A percentile compares a stretch with the other conserved stretches of the same genome.
These are phyloP conservation scores for Centrapalus pauciflorus DNA, from an alignment of 129 eudicot genomes.

Conservation along the genomic window DNA sequence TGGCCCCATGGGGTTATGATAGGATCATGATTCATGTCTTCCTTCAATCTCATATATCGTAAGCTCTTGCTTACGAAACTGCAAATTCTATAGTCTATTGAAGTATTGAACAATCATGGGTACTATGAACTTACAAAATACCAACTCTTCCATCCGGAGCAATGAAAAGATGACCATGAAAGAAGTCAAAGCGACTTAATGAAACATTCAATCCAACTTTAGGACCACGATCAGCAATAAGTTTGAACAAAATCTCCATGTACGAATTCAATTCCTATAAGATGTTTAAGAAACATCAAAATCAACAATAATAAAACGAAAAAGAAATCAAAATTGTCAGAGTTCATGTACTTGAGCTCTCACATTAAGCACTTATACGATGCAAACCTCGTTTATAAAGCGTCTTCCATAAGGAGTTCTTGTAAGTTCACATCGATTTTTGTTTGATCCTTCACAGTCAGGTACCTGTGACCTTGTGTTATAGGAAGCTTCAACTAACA, in stretches of 20 bases:
- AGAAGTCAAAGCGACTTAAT: conserved; percentile 77
- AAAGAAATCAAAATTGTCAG: not conserved
- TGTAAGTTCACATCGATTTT: conserved; percentile 73
- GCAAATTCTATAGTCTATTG: not conserved
- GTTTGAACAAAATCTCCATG: conserved; percentile 59
- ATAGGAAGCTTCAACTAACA: conserved; percentile 1
- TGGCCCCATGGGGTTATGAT: no score
- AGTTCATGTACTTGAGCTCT: not conserved
- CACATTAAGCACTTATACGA: conserved; percentile 1
- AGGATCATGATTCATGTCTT: not conserved
- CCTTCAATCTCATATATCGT: not conserved
- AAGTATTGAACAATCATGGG: conserved; percentile 4
- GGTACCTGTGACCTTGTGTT: conserved; percentile 58
- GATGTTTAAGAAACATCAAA: conserved; percentile 10
- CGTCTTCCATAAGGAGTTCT: conserved; percentile 83
- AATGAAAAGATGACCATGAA: conserved; percentile 95
- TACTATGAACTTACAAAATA: conserved; percentile 70
- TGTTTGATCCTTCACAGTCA: conserved; percentile 75
- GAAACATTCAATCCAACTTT: conserved; percentile 75
- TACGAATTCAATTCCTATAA: conserved; percentile 83
- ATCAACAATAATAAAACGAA: conserved; percentile 1
- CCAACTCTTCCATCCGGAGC: conserved; percentile 90
- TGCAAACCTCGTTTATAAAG: conserved; percentile 69
- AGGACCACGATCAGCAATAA: conserved; percentile 77
- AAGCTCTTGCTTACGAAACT: conserved; percentile 1